phyloP scores from a whole-genome alignment of 768 basidiomycete genomes.

The Mycena kentingensis region DNA sequence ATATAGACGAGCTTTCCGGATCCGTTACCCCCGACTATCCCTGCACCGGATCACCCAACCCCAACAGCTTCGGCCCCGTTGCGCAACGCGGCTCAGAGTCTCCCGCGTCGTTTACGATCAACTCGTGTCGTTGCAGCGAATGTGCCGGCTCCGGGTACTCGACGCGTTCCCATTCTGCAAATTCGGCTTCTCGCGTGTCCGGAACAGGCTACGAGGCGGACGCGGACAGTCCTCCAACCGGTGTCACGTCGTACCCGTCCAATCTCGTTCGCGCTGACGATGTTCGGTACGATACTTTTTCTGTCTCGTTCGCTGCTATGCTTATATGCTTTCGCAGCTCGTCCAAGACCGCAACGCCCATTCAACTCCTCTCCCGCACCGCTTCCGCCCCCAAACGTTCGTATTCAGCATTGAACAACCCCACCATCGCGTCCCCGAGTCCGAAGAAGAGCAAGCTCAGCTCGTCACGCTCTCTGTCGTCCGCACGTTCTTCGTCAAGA shows the following conservation, averaged over 20 bases:
- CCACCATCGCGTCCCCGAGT: no score
- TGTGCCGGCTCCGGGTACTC: slow-evolving; percentile 1
- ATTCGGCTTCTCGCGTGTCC: slow-evolving; percentile 3
- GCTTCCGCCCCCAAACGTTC: no score
- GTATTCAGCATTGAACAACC: no score
- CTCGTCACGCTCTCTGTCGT: slow-evolving; percentile 3
- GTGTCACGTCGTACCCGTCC: not conserved
- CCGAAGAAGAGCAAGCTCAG: slow-evolving; percentile 13
- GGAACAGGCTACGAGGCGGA: slow-evolving; percentile 13
- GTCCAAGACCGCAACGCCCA: slow-evolving; percentile 1
- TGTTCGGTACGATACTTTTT: slow-evolving; percentile 1
- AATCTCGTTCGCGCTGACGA: not conserved
- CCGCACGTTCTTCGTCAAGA: slow-evolving; percentile 22
- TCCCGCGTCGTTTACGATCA: not conserved
- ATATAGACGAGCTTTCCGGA: slow-evolving; percentile 2
- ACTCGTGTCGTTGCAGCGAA: slow-evolving; percentile 7
- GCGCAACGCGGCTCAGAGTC: no score
- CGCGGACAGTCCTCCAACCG: slow-evolving; percentile 1
- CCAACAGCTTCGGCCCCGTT: slow-evolving; percentile 11
- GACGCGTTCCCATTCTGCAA: slow-evolving; percentile 6
- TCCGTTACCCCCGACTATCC: slow-evolving; percentile 18
- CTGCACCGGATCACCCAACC: not conserved
- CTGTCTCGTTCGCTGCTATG: no score
- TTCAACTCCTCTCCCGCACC: not conserved
- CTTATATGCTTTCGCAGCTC: not conserved